These are phyloP conservation scores for Alternaria brassicae DNA, from an alignment of 2,329 filamentous ascomycete species.

Conservation along the genomic window DNA sequence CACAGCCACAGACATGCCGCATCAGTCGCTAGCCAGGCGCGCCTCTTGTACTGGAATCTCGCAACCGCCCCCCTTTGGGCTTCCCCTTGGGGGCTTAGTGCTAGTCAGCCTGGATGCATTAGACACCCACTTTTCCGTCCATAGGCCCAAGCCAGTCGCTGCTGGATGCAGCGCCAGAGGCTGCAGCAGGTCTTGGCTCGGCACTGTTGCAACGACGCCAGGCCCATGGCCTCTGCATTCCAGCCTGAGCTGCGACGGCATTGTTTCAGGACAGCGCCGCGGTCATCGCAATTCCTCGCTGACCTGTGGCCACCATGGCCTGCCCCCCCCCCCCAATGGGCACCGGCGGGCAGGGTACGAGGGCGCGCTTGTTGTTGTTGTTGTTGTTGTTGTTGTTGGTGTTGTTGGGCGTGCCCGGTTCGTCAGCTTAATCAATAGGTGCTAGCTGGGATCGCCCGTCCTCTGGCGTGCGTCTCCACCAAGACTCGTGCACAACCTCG, in stretches of 20 bases:
- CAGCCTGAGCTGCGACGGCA: constrained; percentile 3
- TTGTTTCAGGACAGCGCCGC: not conserved
- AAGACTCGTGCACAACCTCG: constrained; percentile 27
- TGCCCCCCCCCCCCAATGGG: not conserved
- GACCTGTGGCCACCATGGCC: not conserved
- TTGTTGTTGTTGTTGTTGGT: too few species aligned
- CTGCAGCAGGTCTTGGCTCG: constrained; percentile 3
- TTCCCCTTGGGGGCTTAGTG: too few species aligned
- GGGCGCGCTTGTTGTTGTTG: constrained; percentile 5
- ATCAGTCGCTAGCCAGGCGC: constrained; percentile 15
- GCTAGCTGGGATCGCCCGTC: constrained; percentile 18
- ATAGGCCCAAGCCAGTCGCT: constrained; percentile 20
- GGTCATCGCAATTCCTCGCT: not conserved
- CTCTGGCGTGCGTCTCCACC: constrained; percentile 24
- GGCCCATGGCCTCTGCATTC: not conserved
- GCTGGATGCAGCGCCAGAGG: constrained; percentile 13
- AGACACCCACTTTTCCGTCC: constrained; percentile 26
- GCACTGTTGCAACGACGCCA: constrained; percentile 4
- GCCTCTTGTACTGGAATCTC: constrained; percentile 2
- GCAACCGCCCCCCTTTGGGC: constrained; percentile 21
- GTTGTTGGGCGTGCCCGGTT: constrained; percentile 16
- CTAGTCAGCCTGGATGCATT: constrained; percentile 19
- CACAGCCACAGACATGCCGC: constrained; percentile 22
- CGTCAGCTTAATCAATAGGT: constrained; percentile 10
- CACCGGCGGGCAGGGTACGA: not conserved